Conservation (phyloP, 2,329 filamentous ascomycete genomes). For the Fusarium subtropicale region DNA sequence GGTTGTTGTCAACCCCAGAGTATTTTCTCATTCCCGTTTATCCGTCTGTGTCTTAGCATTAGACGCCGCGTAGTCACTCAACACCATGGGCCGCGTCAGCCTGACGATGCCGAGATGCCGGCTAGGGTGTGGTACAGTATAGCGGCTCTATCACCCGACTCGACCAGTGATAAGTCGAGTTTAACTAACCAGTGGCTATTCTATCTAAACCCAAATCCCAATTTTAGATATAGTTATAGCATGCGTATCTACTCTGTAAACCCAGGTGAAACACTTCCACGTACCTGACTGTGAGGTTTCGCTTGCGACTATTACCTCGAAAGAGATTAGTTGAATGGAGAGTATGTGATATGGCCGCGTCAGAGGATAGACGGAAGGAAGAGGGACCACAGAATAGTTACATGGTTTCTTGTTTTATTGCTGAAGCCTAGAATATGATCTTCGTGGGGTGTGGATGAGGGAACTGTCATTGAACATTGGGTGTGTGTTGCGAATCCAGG, state of each 20-base stretch:
- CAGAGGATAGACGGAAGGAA: background rate
- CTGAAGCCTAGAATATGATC: constrained; percentile 17
- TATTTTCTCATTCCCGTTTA: constrained; percentile 20
- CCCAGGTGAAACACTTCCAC: background rate
- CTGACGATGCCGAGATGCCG: constrained; percentile 35
- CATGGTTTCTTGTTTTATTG: constrained; percentile 9
- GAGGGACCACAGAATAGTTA: background rate
- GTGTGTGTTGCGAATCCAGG: constrained; percentile 1
- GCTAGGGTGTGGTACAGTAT: constrained; percentile 22
- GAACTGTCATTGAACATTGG: background rate
- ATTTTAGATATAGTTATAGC: background rate
- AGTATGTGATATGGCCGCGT: background rate
- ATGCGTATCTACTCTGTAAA: background rate
- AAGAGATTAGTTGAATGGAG: background rate
- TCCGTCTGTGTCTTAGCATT: constrained; percentile 10
- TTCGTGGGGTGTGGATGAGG: background rate
- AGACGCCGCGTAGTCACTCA: constrained; percentile 29
- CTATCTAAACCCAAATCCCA: background rate
- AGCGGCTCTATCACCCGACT: background rate
- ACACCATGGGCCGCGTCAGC: constrained; percentile 43
- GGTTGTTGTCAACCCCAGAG: constrained; percentile 16
- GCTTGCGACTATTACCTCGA: background rate
- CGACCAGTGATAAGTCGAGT: background rate
- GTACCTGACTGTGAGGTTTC: background rate
- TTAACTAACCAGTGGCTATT: background rate